These are phyloP conservation scores for Cutaneotrichosporon dermatis DNA, from an alignment of 1,284 basidiomycete genomes.

Conservation along the genomic window DNA sequence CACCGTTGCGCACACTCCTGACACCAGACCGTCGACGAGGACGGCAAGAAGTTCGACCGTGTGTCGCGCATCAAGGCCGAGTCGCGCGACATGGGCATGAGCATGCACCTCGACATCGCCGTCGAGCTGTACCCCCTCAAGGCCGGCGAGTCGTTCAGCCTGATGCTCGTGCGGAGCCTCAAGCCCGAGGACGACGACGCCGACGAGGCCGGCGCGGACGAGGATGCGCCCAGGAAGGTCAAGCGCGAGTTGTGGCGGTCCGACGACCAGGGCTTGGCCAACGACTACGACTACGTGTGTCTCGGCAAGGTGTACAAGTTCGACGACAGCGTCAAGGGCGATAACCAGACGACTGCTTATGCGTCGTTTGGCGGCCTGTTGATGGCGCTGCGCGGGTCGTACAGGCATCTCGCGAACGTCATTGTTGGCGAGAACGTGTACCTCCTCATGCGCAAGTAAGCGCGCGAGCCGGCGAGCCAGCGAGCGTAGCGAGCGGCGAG, in stretches of 20 bases:
- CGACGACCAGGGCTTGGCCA: constrained; percentile 78
- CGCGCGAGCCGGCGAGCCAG: not conserved
- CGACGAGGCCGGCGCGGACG: constrained; percentile 36
- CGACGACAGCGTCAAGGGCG: constrained; percentile 69
- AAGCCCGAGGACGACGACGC: constrained; percentile 58
- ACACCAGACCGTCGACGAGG: constrained; percentile 64
- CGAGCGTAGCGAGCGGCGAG: too few species aligned
- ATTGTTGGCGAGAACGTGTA: constrained; percentile 91
- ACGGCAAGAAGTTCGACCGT: constrained; percentile 69
- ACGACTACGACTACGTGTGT: constrained; percentile 99
- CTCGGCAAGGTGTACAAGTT: constrained; percentile 99
- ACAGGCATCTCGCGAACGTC: constrained; percentile 85
- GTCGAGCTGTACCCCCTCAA: constrained; percentile 75
- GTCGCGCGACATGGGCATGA: constrained; percentile 84
- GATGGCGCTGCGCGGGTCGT: constrained; percentile 89
- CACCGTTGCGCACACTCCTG: not conserved
- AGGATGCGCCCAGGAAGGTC: constrained; percentile 58
- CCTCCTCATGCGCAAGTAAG: constrained; percentile 74
- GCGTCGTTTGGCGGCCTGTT: constrained; percentile 94
- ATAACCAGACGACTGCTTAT: constrained; percentile 67
- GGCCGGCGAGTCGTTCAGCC: constrained; percentile 67
- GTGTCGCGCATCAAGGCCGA: constrained; percentile 80
- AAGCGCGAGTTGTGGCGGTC: constrained; percentile 79
- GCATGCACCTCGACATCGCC: constrained; percentile 85
- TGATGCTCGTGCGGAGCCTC: constrained; percentile 80